Evolutionary conservation across 129 eudicot genomes (phyloP).

Genomic region (Artemisia argyi): DNA sequence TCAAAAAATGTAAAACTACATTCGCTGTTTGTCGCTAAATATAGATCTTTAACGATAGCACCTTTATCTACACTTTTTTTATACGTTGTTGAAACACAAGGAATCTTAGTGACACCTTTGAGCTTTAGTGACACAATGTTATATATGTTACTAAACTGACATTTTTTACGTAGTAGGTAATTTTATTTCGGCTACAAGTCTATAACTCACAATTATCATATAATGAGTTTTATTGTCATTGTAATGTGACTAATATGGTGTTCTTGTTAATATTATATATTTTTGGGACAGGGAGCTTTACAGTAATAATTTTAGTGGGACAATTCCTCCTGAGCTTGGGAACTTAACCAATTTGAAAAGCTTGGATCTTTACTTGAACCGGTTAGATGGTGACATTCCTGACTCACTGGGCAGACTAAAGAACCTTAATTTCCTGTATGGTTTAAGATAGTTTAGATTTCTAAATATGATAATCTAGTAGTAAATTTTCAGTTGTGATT

Average conservation of each 20-base stretch:
- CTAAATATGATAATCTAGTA: neutral
- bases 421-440: constrained; percentile 66
- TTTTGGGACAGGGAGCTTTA: neutral
- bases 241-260: neutral
- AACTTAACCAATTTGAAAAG: constrained; percentile 55
- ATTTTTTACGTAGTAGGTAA: too few species aligned
- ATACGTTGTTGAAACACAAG: too few species aligned
- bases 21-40: too few species aligned
- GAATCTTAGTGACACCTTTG: too few species aligned
- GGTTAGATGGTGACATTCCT: constrained; percentile 54
- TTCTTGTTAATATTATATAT: neutral
- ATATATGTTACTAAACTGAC: too few species aligned
- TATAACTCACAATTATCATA: neutral
- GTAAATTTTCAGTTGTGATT: neutral
- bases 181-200: neutral
- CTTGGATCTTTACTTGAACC: constrained; percentile 76
- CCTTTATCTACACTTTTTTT: too few species aligned
- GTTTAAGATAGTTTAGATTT: constrained; percentile 9
- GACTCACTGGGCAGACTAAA: constrained; percentile 59
- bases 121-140: too few species aligned
- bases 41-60: too few species aligned
- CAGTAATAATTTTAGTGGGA: neutral
- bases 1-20: too few species aligned
- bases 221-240: neutral
- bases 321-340: constrained; percentile 17